A percentile compares a stretch with the other conserved stretches of the same genome.
Evolutionary conservation across 2,329 filamentous ascomycete species (phyloP).

Genomic region (Trichocomaceae sp.): DNA sequence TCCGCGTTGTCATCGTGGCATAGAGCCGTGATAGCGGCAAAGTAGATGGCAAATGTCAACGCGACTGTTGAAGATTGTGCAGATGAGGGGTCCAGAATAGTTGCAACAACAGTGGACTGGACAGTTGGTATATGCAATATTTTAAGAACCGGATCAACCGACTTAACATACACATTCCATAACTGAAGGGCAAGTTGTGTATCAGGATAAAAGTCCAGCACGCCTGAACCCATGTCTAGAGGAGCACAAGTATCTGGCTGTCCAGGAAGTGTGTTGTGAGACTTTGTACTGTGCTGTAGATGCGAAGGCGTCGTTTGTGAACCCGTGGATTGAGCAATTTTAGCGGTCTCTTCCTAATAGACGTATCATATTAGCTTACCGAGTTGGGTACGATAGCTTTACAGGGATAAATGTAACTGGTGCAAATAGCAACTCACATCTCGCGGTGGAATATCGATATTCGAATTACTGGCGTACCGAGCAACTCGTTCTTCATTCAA

Average conservation of each 20-base stretch:
- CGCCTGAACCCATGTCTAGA: conserved; percentile 1
- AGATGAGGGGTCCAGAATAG: conserved; percentile 27
- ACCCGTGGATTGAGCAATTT: neutral
- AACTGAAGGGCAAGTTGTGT: conserved; percentile 15
- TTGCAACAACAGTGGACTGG: conserved; percentile 16
- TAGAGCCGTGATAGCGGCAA: conserved; percentile 45
- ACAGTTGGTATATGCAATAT: conserved; percentile 18
- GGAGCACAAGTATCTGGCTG: neutral
- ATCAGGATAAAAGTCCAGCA: conserved; percentile 16
- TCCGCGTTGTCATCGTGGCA: conserved; percentile 21
- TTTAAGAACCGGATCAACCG: conserved; percentile 18
- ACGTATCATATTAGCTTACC: conserved; percentile 1
- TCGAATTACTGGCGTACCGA: conserved; percentile 8
- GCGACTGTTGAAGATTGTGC: conserved; percentile 28
- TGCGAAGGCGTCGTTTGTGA: conserved; percentile 1
- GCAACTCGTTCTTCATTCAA: conserved; percentile 7
- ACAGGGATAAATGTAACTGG: no score
- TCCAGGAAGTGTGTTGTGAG: neutral
- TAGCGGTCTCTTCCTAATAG: neutral
- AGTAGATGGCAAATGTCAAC: conserved; percentile 53
- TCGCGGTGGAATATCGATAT: conserved; percentile 2
- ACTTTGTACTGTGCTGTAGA: neutral
- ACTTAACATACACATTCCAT: conserved; percentile 18
- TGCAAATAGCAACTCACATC: neutral
- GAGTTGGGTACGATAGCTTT: neutral